Evolutionary conservation across 768 basidiomycete species (phyloP).

Genomic region (Melanogaster broomeanus): DNA sequence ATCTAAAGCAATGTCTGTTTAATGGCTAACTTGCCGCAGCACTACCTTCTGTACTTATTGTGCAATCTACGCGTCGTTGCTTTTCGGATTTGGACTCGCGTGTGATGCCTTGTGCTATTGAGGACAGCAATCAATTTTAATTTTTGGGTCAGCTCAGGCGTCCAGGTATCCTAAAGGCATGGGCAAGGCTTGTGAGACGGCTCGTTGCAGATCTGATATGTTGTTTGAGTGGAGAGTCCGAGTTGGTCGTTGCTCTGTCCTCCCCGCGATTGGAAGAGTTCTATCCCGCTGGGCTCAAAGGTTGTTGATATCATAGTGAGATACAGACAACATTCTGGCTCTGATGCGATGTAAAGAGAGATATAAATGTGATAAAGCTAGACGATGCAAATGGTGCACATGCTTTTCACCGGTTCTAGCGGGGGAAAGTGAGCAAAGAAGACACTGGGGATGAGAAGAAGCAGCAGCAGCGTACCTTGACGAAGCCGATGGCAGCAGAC

Average conservation of each 20-base stretch:
- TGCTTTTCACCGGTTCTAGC: conserved; percentile 48
- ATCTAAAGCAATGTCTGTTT: conserved; percentile 45
- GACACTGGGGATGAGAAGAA: background rate
- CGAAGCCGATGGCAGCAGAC: conserved; percentile 89
- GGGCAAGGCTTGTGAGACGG: too few species aligned
- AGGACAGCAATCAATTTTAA: background rate
- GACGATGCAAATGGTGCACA: background rate
- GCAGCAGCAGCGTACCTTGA: conserved; percentile 67
- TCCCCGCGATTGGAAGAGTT: background rate
- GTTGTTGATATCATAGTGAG: conserved; percentile 16
- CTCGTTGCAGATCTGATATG: too few species aligned
- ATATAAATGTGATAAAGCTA: conserved; percentile 7
- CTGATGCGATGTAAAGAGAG: background rate
- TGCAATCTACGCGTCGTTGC: conserved; percentile 38
- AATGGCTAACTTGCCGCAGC: conserved; percentile 39
- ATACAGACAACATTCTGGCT: conserved; percentile 13
- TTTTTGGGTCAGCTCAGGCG: conserved; percentile 73
- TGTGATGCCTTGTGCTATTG: background rate
- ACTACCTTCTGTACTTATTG: conserved; percentile 42
- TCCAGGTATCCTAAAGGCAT: background rate
- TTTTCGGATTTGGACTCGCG: conserved; percentile 7
- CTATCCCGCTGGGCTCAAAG: background rate
- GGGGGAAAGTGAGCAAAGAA: background rate
- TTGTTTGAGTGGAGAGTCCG: too few species aligned
- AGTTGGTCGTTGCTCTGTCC: background rate